These are phyloP conservation scores for Ramularia endophylla DNA, from an alignment of 2,329 filamentous ascomycete genomes.

Conservation along the genomic window DNA sequence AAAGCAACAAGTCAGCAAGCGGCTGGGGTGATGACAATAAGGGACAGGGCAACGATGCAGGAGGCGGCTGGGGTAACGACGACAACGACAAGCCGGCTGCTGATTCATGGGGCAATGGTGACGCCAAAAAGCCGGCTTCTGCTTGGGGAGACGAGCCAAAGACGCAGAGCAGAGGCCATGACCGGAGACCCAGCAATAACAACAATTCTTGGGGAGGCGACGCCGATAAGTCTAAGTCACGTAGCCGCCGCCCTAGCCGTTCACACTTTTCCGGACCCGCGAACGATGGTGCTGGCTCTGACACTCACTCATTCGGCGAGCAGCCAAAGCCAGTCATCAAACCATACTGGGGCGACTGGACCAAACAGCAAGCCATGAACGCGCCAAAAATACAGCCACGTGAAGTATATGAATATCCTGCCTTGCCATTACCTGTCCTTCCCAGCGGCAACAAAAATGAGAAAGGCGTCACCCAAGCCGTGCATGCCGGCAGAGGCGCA, in stretches of 20 bases:
- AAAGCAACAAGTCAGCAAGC: background rate
- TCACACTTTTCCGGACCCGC: background rate
- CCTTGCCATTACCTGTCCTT: constrained; percentile 25
- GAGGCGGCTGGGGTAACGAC: background rate
- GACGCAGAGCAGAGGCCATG: constrained; percentile 1
- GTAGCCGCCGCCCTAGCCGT: no score
- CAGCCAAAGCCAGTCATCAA: constrained; percentile 22
- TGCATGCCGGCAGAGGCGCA: constrained; percentile 31
- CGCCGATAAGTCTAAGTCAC: background rate
- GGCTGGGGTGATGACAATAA: background rate
- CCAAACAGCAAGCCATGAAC: background rate
- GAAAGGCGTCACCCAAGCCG: constrained; percentile 18
- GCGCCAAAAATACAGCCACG: constrained; percentile 13
- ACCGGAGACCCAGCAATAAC: constrained; percentile 5
- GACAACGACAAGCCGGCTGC: constrained; percentile 1
- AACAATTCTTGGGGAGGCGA: constrained; percentile 9
- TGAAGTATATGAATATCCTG: constrained; percentile 27
- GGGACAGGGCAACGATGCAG: no score
- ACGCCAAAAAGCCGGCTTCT: constrained; percentile 3
- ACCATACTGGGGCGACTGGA: constrained; percentile 30
- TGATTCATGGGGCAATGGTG: background rate
- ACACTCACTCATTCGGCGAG: background rate
- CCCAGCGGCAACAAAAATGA: constrained; percentile 12
- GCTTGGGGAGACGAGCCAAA: constrained; percentile 2
- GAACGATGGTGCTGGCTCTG: constrained; percentile 8